Evolutionary conservation across 1,284 basidiomycete species (phyloP).

Genomic region (Bjerkandera adusta): DNA sequence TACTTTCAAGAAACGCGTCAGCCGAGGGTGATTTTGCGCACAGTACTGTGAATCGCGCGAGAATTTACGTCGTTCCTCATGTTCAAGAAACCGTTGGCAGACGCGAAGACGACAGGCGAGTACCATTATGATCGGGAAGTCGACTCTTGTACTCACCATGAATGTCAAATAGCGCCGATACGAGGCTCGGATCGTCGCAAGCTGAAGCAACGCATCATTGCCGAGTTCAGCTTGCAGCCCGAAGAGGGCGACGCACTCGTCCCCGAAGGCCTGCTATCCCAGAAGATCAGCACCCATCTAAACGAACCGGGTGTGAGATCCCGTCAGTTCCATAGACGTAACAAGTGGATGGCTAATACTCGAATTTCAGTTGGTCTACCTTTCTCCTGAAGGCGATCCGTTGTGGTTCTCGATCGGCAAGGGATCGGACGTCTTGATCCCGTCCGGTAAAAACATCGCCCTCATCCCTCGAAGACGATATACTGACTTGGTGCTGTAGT

Average conservation of each 20-base stretch:
- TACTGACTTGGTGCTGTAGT: constrained; percentile 30
- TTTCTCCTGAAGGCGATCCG: constrained; percentile 71
- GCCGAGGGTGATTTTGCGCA: neutral
- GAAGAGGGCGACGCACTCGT: constrained; percentile 64
- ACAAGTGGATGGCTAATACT: constrained; percentile 1
- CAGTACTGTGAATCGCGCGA: neutral
- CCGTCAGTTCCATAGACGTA: constrained; percentile 5
- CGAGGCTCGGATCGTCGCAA: constrained; percentile 70
- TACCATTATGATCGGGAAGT: too few relatives aligned
- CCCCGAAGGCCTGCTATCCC: constrained; percentile 64
- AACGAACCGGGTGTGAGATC: constrained; percentile 62
- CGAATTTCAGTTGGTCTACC: constrained; percentile 50
- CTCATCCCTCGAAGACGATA: neutral
- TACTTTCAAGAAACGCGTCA: neutral
- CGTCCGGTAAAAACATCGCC: constrained; percentile 54
- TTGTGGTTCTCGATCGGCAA: constrained; percentile 82
- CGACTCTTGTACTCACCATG: neutral
- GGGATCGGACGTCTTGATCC: constrained; percentile 62
- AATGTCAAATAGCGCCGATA: constrained; percentile 47
- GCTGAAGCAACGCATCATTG: constrained; percentile 56
- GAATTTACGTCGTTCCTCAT: constrained; percentile 33
- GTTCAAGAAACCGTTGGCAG: constrained; percentile 74
- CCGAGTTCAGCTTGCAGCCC: constrained; percentile 42
- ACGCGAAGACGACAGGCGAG: constrained; percentile 62
- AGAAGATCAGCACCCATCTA: constrained; percentile 64